phyloP scores from a whole-genome alignment of 352 stramenopile genomes.

The Phytophthora multivora region DNA sequence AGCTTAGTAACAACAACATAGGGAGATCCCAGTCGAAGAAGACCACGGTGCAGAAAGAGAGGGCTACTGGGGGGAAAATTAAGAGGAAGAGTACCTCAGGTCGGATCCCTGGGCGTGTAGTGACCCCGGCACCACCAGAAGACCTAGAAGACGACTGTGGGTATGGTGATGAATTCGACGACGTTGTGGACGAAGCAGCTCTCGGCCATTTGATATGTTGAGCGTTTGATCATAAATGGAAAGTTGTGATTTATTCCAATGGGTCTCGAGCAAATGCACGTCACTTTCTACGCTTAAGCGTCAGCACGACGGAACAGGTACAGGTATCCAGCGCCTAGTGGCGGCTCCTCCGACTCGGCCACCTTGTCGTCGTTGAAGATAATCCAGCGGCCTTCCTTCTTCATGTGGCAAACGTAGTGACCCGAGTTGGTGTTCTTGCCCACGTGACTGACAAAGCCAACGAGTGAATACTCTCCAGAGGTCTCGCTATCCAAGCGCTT shows the following conservation, averaged over 20 bases:
- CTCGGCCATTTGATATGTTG: constrained; percentile 59
- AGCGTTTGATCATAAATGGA: constrained; percentile 16
- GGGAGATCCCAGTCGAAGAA: constrained; percentile 26
- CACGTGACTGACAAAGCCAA: constrained; percentile 99
- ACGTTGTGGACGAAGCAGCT: constrained; percentile 73
- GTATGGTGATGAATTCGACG: constrained; percentile 85
- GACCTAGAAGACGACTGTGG: constrained; percentile 49
- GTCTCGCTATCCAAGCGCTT: constrained; percentile 65
- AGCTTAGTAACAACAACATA: constrained; percentile 16
- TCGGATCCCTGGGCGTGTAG: neutral
- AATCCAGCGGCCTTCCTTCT: constrained; percentile 96
- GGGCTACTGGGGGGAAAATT: neutral
- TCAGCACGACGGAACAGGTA: constrained; percentile 93
- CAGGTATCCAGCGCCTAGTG: constrained; percentile 95
- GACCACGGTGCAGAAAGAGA: constrained; percentile 6
- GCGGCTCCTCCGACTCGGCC: constrained; percentile 93
- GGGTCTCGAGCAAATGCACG: neutral
- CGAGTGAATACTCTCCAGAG: constrained; percentile 90
- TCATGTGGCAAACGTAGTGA: constrained; percentile 99
- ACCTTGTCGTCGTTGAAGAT: constrained; percentile 99
- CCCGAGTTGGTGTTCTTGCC: constrained; percentile 97
- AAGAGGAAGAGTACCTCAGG: neutral
- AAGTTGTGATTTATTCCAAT: constrained; percentile 14
- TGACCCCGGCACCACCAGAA: constrained; percentile 8
- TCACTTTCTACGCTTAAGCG: constrained; percentile 22